Base-by-base conservation (phyloP, 257 asterid genomes). In the Cynanchum wilfordii region DNA sequence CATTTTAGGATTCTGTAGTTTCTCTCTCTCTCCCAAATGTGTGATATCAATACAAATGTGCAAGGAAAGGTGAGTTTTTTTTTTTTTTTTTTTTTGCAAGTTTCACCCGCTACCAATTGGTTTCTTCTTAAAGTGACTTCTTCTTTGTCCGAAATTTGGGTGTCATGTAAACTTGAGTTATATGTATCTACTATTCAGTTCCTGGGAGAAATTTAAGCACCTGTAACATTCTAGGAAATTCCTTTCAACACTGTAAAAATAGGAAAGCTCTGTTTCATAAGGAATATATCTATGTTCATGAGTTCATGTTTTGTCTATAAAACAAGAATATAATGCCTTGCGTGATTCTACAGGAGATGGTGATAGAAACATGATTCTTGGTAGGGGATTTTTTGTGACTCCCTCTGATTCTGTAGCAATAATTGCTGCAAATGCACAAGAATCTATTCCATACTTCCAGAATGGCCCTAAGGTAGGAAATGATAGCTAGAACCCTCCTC, bases 371-470 rank as follows among this genome's bases (percentile, higher is more conserved):
- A 92, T 92, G 99, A 82, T 92, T 84, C 98, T 95, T 52, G 99
- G 99, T 56, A 86, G 81, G 77, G 84, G 73, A 67, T 95, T 95
- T 84, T 95, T 95, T 52, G 99, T 92, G 59, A 95, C 97, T 78
- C 98, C 99, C 66, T 95, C 99, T 58, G 99, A 95, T 84, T 95
- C 98, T 50, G 99, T 95, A 29, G 98, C 99, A 59, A 83, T 92
- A 38, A 95, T 95, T 80, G 97, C 98, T 11, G 99, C 99, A 75
- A 90, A 92, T 73, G 99, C 99, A 3, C 87, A 85, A 77, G 95
- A 87, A 78, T 77, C 96, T 56, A 92, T 95, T 73, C 98, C 97
- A 7, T 95, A 92, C 83, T 95, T 92, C 85, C 85, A 85, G 74
- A 42, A 79, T 55, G 98, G 96, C 52, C 87, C 93, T 55, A 92